Evolutionary conservation across 2,329 filamentous ascomycete genomes (phyloP), one percentile per base, ranked within the genome.

Genomic region (Verticillium albo-atrum): DNA sequence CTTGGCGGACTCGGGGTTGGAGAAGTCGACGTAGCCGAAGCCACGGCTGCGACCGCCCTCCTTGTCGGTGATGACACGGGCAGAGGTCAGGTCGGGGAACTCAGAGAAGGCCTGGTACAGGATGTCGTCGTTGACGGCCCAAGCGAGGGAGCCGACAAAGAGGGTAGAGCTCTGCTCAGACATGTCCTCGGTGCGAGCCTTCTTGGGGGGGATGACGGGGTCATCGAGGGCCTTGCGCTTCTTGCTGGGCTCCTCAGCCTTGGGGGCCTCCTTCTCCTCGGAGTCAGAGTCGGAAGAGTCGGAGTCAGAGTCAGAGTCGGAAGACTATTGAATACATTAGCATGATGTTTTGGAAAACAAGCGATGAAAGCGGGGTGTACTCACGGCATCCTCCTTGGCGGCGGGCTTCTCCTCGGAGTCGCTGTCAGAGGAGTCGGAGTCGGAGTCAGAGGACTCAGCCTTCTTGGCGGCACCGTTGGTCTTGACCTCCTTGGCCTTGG

Each of bases 1-100:
- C 68, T 84, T 83, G 59, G 89, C 90, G 72, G 85, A 82, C 61
- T 84, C 87, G 62, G 82, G 76, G 66, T 81, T 85, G 71, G 82
- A 80, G 76, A 93, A 97, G 80, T 97, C 92, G 68, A 97, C 90
- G 73, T 97, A 97, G 62, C 93, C 93, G 75, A 96, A 97, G 66
- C 91, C 93, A 79, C 92, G 92, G 76, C 92, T 94, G 71, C 91
- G 89, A 69, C 91, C 90, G 70, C 82, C 84, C 59, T 88, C 86
- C 74, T 89, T 89, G 79, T 96, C 91, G 68, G 87, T 93, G 74
- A 97, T 90, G 71, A 97, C 87, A 68, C 91, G 89, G 65, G 88
- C 89, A 68, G 86, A 84, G 65, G 80, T 78, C 59, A 96, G 82
- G 70, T 89, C 89, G 64, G 88, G 89, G 69, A 89, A 94, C 63